Percentiles rank a stretch among this genome's conserved stretches.
phyloP scores from a whole-genome alignment of 1,284 basidiomycete genomes.

The Sporisorium iseilematis-ciliati region DNA sequence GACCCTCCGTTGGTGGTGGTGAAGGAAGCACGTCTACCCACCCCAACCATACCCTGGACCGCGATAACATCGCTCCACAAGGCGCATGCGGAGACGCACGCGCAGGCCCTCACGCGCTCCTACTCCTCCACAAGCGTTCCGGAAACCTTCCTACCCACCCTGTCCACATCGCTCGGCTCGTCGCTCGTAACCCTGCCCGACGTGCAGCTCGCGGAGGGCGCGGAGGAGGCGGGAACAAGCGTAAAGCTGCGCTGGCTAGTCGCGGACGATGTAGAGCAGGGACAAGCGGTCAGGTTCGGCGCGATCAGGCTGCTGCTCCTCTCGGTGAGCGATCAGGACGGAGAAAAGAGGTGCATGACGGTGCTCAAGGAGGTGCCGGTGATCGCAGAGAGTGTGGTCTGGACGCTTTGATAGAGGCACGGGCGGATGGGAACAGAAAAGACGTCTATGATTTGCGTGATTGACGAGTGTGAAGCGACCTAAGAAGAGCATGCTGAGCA shows the following conservation, averaged over 20 bases:
- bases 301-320: constrained; percentile 10
- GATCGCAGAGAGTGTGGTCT: constrained; percentile 12
- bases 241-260: not conserved
- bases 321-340: constrained; percentile 1
- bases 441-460: not conserved
- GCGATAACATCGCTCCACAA: constrained; percentile 3
- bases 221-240: not conserved
- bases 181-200: constrained; percentile 1
- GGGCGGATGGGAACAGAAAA: not conserved
- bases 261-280: not conserved
- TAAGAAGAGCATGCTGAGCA: no score
- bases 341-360: constrained; percentile 3
- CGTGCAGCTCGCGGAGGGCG: no score
- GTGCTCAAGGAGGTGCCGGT: constrained; percentile 12
- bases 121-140: not conserved
- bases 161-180: not conserved
- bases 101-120: constrained; percentile 19
- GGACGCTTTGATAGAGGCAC: not conserved
- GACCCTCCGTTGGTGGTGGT: not conserved
- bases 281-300: constrained; percentile 16
- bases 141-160: constrained; percentile 2
- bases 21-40: not conserved
- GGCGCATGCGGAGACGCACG: constrained; percentile 9
- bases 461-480: not conserved
- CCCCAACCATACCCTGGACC: not conserved